Conservation (phyloP, 495 filamentous ascomycete genomes). For the Entonaema liquescens region DNA sequence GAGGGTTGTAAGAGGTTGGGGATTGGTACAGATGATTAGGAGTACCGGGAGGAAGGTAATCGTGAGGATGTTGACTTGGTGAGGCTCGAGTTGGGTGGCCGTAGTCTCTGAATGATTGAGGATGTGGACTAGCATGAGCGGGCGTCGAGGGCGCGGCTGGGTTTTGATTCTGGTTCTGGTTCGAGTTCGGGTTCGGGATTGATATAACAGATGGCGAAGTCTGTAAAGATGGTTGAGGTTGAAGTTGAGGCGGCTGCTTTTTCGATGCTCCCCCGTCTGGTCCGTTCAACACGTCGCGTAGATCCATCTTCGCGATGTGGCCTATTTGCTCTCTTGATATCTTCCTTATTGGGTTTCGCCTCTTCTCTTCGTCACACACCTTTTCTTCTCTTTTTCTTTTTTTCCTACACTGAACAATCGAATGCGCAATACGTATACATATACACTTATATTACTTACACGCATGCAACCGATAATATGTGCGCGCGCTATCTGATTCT, state of each 20-base stretch:
- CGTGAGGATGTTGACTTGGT: conserved; percentile 42
- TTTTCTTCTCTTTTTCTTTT: conserved; percentile 9
- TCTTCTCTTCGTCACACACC: conserved; percentile 24
- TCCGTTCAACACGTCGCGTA: conserved; percentile 64
- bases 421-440: conserved; percentile 22
- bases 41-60: conserved; percentile 43
- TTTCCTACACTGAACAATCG: conserved; percentile 1
- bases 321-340: conserved; percentile 37
- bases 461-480: not conserved
- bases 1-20: conserved; percentile 52
- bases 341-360: conserved; percentile 18
- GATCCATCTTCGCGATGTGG: conserved; percentile 59
- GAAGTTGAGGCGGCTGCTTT: conserved; percentile 26
- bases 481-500: conserved; percentile 13
- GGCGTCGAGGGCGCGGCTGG: conserved; percentile 59
- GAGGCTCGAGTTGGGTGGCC: conserved; percentile 55
- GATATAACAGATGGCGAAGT: conserved; percentile 35
- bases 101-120: conserved; percentile 59
- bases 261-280: conserved; percentile 49
- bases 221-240: conserved; percentile 37
- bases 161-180: conserved; percentile 25
- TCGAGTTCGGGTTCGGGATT: conserved; percentile 33
- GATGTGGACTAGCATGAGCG: conserved; percentile 50
- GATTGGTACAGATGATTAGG: conserved; percentile 49
- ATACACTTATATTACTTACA: conserved; percentile 12